A percentile compares a stretch with the other conserved stretches of the same genome.
Conservation (phyloP, 768 basidiomycete species). For the Chalciporus piperatus region DNA sequence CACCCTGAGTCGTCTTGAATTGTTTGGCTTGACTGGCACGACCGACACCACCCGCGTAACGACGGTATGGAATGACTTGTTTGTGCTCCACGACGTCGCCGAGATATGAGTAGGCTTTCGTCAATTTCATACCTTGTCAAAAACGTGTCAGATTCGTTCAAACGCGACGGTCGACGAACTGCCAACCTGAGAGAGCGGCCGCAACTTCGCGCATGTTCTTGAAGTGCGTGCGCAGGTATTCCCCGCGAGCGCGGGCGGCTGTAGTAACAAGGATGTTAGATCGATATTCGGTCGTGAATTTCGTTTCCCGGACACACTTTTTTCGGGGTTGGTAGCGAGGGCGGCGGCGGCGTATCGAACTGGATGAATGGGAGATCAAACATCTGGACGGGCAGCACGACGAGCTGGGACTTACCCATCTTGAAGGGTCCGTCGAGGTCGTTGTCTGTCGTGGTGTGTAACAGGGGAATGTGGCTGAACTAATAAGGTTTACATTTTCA, state of each 20-base stretch:
- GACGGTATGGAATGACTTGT: conserved; percentile 92
- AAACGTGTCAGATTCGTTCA: conserved; percentile 1
- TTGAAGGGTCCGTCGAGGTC: conserved; percentile 46
- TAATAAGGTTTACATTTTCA: conserved; percentile 31
- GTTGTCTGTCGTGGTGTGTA: conserved; percentile 49
- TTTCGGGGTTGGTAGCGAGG: conserved; percentile 90
- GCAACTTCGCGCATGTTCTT: conserved; percentile 99
- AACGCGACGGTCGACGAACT: neutral
- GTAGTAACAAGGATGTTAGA: conserved; percentile 17
- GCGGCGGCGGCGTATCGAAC: conserved; percentile 94
- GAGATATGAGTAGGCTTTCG: conserved; percentile 95
- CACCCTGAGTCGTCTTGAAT: conserved; percentile 95
- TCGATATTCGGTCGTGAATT: neutral
- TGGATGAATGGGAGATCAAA: conserved; percentile 33
- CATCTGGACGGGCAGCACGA: conserved; percentile 5
- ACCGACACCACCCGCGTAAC: conserved; percentile 94
- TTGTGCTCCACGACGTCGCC: conserved; percentile 95
- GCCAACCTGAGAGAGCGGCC: conserved; percentile 80
- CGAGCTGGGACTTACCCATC: conserved; percentile 55
- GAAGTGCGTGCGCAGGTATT: conserved; percentile 99
- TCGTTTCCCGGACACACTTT: conserved; percentile 56
- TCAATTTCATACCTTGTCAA: conserved; percentile 79
- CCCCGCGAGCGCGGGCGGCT: conserved; percentile 92
- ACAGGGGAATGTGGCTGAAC: conserved; percentile 42
- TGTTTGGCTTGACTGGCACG: conserved; percentile 93